These are phyloP conservation scores for Melanopsichium pennsylvanicum DNA, from an alignment of 1,284 basidiomycete species.

Conservation along the genomic window DNA sequence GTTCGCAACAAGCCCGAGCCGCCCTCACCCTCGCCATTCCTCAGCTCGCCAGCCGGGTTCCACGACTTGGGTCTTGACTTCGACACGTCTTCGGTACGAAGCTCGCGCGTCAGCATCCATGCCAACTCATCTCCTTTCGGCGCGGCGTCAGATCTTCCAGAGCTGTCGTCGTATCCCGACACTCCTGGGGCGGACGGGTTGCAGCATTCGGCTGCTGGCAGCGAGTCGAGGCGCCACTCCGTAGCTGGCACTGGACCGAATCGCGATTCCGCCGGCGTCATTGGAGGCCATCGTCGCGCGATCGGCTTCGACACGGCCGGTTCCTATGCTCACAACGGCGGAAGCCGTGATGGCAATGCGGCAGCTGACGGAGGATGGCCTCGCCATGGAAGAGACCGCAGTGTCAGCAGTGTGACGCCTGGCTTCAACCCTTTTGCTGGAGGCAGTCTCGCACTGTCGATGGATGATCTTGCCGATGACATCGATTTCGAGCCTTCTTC, in stretches of 20 bases:
- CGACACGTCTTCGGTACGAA: constrained; percentile 14
- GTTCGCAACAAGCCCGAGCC: constrained; percentile 27
- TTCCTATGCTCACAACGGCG: background rate
- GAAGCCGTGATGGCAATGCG: background rate
- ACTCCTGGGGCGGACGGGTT: background rate
- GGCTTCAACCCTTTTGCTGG: constrained; percentile 40
- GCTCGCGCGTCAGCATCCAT: constrained; percentile 14
- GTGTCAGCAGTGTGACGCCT: constrained; percentile 22
- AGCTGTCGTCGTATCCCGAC: constrained; percentile 30
- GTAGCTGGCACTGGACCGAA: constrained; percentile 20
- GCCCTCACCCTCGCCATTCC: constrained; percentile 22
- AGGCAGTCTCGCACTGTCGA: constrained; percentile 47
- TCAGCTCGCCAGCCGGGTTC: constrained; percentile 36
- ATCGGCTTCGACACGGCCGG: constrained; percentile 47
- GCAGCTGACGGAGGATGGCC: constrained; percentile 11
- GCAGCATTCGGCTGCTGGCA: constrained; percentile 16
- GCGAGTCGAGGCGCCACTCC: constrained; percentile 54
- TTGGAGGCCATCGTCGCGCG: constrained; percentile 47
- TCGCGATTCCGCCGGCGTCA: constrained; percentile 27
- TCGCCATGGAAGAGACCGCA: constrained; percentile 26
- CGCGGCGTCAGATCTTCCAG: constrained; percentile 17
- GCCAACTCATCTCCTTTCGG: constrained; percentile 28
- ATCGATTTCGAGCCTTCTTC: constrained; percentile 22
- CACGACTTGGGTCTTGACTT: constrained; percentile 24
- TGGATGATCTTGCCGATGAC: constrained; percentile 52